Percentiles rank a stretch among this genome's conserved stretches.
These are phyloP conservation scores for Leccinum incarnatum DNA, from an alignment of 768 basidiomycete genomes.

Conservation along the genomic window DNA sequence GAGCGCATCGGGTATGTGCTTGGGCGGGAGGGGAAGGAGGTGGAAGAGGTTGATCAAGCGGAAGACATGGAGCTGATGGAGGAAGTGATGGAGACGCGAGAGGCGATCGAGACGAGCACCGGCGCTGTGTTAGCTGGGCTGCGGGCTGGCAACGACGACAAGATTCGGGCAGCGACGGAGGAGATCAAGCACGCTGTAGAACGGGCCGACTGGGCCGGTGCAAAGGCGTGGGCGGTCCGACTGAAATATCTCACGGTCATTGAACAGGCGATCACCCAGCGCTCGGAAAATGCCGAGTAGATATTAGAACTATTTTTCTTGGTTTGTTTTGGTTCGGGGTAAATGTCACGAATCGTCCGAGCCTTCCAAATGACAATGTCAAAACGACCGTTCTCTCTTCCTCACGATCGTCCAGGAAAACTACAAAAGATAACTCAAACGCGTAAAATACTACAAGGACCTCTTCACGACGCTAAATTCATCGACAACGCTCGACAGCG, in stretches of 20 bases:
- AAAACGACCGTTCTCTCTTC: constrained; percentile 14
- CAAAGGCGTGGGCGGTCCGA: constrained; percentile 59
- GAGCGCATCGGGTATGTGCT: constrained; percentile 82
- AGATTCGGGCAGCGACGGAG: constrained; percentile 44
- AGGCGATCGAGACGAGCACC: constrained; percentile 60
- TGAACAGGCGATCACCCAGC: constrained; percentile 30
- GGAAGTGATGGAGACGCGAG: constrained; percentile 76
- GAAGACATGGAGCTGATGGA: constrained; percentile 69
- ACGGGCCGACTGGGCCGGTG: constrained; percentile 50
- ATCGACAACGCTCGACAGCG: constrained; percentile 26
- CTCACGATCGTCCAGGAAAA: constrained; percentile 16
- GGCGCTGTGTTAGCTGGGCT: constrained; percentile 55
- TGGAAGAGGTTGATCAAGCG: constrained; percentile 68
- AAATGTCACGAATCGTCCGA: neutral
- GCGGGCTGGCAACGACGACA: constrained; percentile 50
- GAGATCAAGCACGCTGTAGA: constrained; percentile 52
- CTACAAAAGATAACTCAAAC: constrained; percentile 6
- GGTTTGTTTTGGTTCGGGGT: neutral
- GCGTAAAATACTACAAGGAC: constrained; percentile 19
- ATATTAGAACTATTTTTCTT: neutral
- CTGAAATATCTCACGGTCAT: constrained; percentile 74
- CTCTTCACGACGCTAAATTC: constrained; percentile 36
- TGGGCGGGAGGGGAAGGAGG: constrained; percentile 51
- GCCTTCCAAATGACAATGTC: neutral
- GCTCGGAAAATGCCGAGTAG: constrained; percentile 22